A percentile compares a stretch with the other conserved stretches of the same genome.
Conservation (phyloP, 2,329 filamentous ascomycete species). For the Paradendryphiella salina region DNA sequence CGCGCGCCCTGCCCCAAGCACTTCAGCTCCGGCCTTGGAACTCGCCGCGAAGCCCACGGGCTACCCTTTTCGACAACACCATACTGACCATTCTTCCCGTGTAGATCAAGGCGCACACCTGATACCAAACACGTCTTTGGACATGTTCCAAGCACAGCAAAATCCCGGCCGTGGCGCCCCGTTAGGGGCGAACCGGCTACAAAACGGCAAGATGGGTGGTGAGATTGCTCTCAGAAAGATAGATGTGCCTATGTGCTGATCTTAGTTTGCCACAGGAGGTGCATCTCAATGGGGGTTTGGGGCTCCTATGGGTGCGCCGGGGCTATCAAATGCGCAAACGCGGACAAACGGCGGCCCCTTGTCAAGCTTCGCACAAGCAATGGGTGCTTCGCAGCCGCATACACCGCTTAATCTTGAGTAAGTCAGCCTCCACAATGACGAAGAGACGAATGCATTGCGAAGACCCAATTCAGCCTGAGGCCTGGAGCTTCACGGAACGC, state of each 20-base stretch:
- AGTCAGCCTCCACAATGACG: conserved; percentile 41
- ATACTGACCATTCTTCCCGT: conserved; percentile 17
- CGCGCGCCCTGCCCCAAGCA: conserved; percentile 2
- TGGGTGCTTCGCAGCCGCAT: conserved; percentile 57
- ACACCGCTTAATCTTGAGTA: conserved; percentile 61
- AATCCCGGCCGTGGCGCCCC: conserved; percentile 54
- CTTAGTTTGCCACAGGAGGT: conserved; percentile 48
- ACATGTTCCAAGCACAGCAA: conserved; percentile 56
- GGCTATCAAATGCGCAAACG: conserved; percentile 55
- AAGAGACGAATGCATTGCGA: not conserved
- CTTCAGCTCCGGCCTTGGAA: not conserved
- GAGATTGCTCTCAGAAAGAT: conserved; percentile 18
- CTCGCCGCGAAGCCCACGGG: not conserved
- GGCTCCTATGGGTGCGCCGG: conserved; percentile 57
- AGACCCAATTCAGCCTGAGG: not conserved
- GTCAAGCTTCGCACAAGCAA: conserved; percentile 61
- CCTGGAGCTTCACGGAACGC: not conserved
- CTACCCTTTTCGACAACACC: not conserved
- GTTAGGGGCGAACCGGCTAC: conserved; percentile 54
- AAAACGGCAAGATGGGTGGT: conserved; percentile 62
- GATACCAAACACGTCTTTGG: conserved; percentile 57
- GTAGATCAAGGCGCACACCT: conserved; percentile 56
- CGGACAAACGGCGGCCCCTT: conserved; percentile 54
- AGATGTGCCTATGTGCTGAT: conserved; percentile 23
- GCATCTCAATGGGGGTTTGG: conserved; percentile 63